phyloP scores from a whole-genome alignment of 2,329 filamentous ascomycete genomes.

The Trichophyton benhamiae region DNA sequence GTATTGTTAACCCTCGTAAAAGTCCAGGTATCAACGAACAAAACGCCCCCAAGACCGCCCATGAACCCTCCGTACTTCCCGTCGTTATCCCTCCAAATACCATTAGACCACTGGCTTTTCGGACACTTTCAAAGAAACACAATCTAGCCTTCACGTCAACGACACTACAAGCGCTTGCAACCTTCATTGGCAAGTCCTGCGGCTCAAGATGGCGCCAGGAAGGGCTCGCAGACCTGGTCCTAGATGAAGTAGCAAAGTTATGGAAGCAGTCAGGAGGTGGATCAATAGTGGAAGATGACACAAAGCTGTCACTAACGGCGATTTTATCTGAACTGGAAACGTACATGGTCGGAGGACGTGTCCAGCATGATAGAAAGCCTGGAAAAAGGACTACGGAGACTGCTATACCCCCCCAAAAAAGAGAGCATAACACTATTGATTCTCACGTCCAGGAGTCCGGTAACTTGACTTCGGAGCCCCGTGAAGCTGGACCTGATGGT shows the following conservation, averaged over 20 bases:
- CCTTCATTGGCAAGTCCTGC: slow-evolving; percentile 86
- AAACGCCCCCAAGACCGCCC: slow-evolving; percentile 36
- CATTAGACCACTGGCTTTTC: slow-evolving; percentile 78
- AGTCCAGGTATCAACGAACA: neutral
- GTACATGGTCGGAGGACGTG: slow-evolving; percentile 71
- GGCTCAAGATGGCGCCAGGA: slow-evolving; percentile 95
- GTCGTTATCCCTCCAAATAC: slow-evolving; percentile 81
- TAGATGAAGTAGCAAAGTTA: slow-evolving; percentile 79
- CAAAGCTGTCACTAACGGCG: slow-evolving; percentile 54
- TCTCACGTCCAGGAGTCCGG: neutral
- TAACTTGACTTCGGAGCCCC: neutral
- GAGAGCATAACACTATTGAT: neutral
- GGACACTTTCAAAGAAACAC: slow-evolving; percentile 95
- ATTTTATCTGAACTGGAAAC: slow-evolving; percentile 77
- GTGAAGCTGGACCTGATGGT: neutral
- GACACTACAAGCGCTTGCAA: slow-evolving; percentile 69
- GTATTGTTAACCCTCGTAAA: neutral
- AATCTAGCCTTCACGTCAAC: slow-evolving; percentile 83
- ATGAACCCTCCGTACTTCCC: slow-evolving; percentile 56
- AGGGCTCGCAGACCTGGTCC: slow-evolving; percentile 76
- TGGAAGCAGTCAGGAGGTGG: slow-evolving; percentile 88
- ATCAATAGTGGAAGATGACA: slow-evolving; percentile 72
- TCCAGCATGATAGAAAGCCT: slow-evolving; percentile 14
- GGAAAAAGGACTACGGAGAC: slow-evolving; percentile 41
- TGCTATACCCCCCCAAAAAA: slow-evolving; percentile 49